Evolutionary conservation across 306 rosid genomes (phyloP).

Genomic region (Biancaea sappan): DNA sequence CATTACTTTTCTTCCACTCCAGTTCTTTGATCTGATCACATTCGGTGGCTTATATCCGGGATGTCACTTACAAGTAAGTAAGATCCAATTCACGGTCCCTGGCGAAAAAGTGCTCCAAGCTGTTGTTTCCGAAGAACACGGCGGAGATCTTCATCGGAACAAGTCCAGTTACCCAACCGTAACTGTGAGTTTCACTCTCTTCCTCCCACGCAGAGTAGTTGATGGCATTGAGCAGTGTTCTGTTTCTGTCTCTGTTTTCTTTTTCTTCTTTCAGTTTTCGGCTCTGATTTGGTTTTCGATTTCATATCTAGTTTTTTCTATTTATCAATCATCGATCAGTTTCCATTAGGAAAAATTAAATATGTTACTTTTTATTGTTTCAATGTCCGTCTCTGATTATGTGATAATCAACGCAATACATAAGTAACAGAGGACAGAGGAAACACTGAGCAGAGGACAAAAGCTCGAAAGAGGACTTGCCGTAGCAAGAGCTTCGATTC

Average conservation of each 20-base stretch:
- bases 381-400: neutral
- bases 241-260: neutral
- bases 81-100: slow-evolving; percentile 8
- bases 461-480: slow-evolving; percentile 43
- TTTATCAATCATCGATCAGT: neutral
- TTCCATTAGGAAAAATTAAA: neutral
- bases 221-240: neutral
- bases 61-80: neutral
- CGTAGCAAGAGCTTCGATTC: slow-evolving; percentile 43
- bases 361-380: neutral
- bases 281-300: neutral
- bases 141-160: neutral
- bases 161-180: neutral
- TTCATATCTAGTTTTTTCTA: neutral
- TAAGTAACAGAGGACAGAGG: slow-evolving; percentile 31
- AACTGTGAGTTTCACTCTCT: slow-evolving; percentile 13
- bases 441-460: slow-evolving; percentile 16
- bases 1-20: slow-evolving; percentile 19
- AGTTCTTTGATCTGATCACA: neutral
- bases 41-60: neutral
- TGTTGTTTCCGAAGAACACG: neutral
- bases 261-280: neutral
- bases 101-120: slow-evolving; percentile 8
- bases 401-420: neutral
- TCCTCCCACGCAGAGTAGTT: neutral